Conservation (phyloP, 192 early-diverging fungal species). For the Coemansia sp. region DNA sequence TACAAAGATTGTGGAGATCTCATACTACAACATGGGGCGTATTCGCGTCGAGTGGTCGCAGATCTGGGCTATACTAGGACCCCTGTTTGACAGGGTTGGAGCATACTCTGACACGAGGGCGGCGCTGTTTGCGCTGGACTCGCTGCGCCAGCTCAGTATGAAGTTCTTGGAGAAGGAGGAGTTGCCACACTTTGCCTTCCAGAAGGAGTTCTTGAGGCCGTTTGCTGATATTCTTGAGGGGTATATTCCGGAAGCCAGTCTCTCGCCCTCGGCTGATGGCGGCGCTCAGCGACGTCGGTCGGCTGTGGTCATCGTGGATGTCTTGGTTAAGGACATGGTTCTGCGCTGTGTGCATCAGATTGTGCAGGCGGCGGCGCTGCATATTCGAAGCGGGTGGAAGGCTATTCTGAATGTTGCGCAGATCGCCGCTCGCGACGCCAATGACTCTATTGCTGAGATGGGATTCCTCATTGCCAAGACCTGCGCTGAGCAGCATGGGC, state of each 20-base stretch:
- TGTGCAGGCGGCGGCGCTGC: conserved; percentile 66
- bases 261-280: neutral
- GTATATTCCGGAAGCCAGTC: conserved; percentile 59
- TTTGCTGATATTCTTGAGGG: conserved; percentile 81
- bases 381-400: conserved; percentile 83
- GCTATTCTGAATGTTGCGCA: conserved; percentile 64
- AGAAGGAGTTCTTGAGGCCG: conserved; percentile 90
- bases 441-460: conserved; percentile 70
- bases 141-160: conserved; percentile 86
- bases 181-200: conserved; percentile 88
- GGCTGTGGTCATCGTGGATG: conserved; percentile 14
- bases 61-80: conserved; percentile 80
- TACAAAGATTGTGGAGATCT: conserved; percentile 93
- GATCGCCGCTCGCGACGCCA: conserved; percentile 62
- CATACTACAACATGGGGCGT: conserved; percentile 95
- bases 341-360: conserved; percentile 75
- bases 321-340: conserved; percentile 70
- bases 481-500: conserved; percentile 38
- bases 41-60: conserved; percentile 95
- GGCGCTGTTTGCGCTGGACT: conserved; percentile 87
- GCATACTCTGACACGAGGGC: conserved; percentile 81
- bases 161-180: conserved; percentile 96
- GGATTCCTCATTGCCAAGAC: conserved; percentile 61
- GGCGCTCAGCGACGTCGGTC: neutral
- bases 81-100: conserved; percentile 85